Percentiles rank a stretch among this genome's conserved stretches.
phyloP scores from a whole-genome alignment of 352 stramenopile genomes.

The Globisporangium nunn region DNA sequence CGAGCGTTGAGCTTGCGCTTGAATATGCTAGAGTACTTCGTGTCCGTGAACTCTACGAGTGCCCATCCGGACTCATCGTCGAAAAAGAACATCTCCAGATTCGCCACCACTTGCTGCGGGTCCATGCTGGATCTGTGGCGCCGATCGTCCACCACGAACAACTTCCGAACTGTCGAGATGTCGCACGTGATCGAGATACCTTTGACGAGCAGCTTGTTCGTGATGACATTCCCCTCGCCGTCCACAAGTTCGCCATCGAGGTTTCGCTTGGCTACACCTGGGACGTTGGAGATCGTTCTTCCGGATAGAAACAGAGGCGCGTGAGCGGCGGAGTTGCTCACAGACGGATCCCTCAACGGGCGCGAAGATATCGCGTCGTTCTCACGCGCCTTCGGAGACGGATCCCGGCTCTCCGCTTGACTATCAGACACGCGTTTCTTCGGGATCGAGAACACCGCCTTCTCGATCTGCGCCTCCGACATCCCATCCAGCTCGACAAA shows the following conservation, averaged over 20 bases:
- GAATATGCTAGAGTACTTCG: conserved; percentile 36
- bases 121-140: neutral
- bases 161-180: conserved; percentile 23
- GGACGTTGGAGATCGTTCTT: conserved; percentile 1
- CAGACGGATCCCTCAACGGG: conserved; percentile 7
- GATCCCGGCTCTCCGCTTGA: conserved; percentile 22
- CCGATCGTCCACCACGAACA: conserved; percentile 32
- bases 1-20: conserved; percentile 53
- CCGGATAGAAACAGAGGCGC: neutral
- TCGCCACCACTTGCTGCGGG: conserved; percentile 22
- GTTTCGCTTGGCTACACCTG: neutral
- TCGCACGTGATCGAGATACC: conserved; percentile 48
- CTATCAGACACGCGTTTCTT: conserved; percentile 35
- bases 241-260: conserved; percentile 35
- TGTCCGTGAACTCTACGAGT: conserved; percentile 56
- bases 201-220: conserved; percentile 65
- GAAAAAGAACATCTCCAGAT: conserved; percentile 68
- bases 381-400: conserved; percentile 24
- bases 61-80: conserved; percentile 63
- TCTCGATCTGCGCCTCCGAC: conserved; percentile 43
- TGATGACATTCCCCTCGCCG: conserved; percentile 36
- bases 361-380: neutral
- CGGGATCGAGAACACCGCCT: conserved; percentile 76
- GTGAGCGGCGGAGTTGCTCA: neutral
- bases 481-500: conserved; percentile 49